phyloP scores from a whole-genome alignment of 495 filamentous ascomycete genomes.

The Terfezia boudieri region DNA sequence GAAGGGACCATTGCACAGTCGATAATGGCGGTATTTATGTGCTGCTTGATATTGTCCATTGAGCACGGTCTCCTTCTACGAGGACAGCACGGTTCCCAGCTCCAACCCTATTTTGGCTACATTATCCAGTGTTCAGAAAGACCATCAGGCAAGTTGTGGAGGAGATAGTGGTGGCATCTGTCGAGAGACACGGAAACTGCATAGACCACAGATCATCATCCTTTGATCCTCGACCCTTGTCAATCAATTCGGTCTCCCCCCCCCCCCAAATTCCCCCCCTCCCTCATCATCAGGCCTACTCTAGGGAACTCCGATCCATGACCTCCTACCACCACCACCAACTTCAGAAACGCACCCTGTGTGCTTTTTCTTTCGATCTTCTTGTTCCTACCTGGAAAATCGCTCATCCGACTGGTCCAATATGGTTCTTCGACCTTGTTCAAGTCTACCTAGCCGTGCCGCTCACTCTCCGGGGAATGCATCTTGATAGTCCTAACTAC shows the following conservation, averaged over 20 bases:
- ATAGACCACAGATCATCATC: neutral
- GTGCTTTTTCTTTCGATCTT: neutral
- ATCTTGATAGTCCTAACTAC: neutral
- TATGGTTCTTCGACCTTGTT: neutral
- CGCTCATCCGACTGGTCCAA: neutral
- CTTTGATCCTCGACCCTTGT: neutral
- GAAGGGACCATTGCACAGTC: slow-evolving; percentile 9
- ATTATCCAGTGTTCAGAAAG: neutral
- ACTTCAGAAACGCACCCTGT: neutral
- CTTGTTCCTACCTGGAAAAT: neutral
- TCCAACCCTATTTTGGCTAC: neutral
- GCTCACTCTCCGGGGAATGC: neutral
- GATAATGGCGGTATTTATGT: neutral
- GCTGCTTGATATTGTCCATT: neutral
- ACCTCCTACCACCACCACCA: neutral
- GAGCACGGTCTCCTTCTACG: neutral
- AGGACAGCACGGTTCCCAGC: neutral
- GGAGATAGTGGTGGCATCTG: neutral
- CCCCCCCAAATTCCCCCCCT: neutral
- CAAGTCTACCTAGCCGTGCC: neutral
- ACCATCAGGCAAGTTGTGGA: neutral
- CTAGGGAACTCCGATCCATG: neutral
- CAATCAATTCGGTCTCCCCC: neutral
- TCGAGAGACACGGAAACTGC: neutral
- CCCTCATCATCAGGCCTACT: neutral